Evolutionary conservation across 176 grass and related monocot genomes (phyloP).

Genomic region (Avena atlantica): DNA sequence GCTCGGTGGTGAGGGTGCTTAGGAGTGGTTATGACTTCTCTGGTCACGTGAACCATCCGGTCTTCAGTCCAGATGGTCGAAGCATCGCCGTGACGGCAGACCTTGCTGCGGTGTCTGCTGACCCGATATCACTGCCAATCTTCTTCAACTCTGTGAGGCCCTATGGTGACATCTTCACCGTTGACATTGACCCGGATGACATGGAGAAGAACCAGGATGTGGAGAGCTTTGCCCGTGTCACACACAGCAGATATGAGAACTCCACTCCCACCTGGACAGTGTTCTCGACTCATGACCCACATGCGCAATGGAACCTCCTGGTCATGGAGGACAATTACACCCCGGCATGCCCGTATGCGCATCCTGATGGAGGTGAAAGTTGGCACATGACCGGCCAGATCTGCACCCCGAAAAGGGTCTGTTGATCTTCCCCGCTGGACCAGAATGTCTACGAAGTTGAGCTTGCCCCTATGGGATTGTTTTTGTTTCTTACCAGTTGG

Average conservation of each 20-base stretch:
- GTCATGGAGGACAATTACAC: neutral
- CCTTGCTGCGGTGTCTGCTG: slow-evolving; percentile 46
- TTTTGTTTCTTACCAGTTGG: neutral
- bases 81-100: slow-evolving; percentile 53
- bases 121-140: slow-evolving; percentile 50
- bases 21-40: slow-evolving; percentile 12
- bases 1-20: slow-evolving; percentile 27
- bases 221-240: slow-evolving; percentile 19
- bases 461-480: neutral
- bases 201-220: slow-evolving; percentile 34
- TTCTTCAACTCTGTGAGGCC: slow-evolving; percentile 46
- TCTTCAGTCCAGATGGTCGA: slow-evolving; percentile 50
- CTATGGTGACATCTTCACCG: slow-evolving; percentile 46
- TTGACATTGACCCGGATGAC: slow-evolving; percentile 44
- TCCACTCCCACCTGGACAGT: slow-evolving; percentile 36
- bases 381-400: slow-evolving; percentile 49
- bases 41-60: slow-evolving; percentile 60
- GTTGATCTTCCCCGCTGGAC: neutral
- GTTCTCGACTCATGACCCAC: slow-evolving; percentile 31
- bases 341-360: neutral
- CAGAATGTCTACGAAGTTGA: neutral
- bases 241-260: slow-evolving; percentile 48
- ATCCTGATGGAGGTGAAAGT: slow-evolving; percentile 38
- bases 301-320: slow-evolving; percentile 16
- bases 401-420: slow-evolving; percentile 21